phyloP scores from a whole-genome alignment of 1,284 basidiomycete genomes.

The Cystobasidiaceae sp. region DNA sequence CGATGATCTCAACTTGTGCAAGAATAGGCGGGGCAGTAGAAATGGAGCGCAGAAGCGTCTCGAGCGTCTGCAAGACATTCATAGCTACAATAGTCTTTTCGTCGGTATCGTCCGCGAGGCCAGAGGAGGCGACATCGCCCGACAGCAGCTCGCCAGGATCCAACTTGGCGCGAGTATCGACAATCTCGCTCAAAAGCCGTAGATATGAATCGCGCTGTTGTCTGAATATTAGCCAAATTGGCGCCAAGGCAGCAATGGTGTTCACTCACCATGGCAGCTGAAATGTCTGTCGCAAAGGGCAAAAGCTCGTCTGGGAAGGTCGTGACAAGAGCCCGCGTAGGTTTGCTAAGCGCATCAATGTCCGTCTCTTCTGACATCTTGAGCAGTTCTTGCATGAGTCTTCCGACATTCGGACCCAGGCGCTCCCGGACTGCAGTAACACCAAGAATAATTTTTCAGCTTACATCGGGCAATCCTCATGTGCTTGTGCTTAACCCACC shows the following conservation, averaged over 20 bases:
- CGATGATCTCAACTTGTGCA: conserved; percentile 70
- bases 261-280: conserved; percentile 63
- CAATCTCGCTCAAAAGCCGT: conserved; percentile 65
- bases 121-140: conserved; percentile 25
- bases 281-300: conserved; percentile 77
- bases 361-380: conserved; percentile 86
- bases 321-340: conserved; percentile 80
- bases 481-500: conserved; percentile 31
- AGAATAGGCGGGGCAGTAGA: conserved; percentile 71
- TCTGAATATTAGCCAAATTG: background rate
- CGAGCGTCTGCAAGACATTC: conserved; percentile 50
- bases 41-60: conserved; percentile 57
- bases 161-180: conserved; percentile 50
- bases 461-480: background rate
- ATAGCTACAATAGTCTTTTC: conserved; percentile 42
- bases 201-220: conserved; percentile 70
- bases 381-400: conserved; percentile 82
- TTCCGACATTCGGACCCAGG: conserved; percentile 72
- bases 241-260: too few relatives aligned
- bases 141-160: conserved; percentile 27
- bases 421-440: conserved; percentile 64
- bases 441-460: too few relatives aligned
- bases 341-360: conserved; percentile 71
- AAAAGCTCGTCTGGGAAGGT: conserved; percentile 76
- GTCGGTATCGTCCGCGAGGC: conserved; percentile 30